These are phyloP conservation scores for Bryoglossum gracile DNA, from an alignment of 495 filamentous ascomycete genomes.

Conservation along the genomic window DNA sequence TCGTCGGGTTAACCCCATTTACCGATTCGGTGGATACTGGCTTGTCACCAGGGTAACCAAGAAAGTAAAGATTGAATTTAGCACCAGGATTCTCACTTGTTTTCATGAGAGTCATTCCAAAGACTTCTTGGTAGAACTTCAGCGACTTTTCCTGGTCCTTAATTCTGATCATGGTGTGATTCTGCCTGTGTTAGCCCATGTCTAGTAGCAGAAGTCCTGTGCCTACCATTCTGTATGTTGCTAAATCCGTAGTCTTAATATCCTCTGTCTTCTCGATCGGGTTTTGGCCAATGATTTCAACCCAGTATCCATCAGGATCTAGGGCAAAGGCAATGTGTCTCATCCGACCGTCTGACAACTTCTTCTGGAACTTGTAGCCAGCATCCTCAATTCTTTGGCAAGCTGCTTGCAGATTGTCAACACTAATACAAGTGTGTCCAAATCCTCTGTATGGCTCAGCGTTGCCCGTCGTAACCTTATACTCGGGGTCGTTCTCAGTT, in stretches of 20 bases:
- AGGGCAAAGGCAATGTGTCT: conserved; percentile 82
- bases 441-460: conserved; percentile 80
- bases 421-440: conserved; percentile 80
- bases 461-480: conserved; percentile 83
- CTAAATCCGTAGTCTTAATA: conserved; percentile 22
- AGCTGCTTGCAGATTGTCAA: conserved; percentile 85
- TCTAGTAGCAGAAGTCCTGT: conserved; percentile 21
- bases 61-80: conserved; percentile 86
- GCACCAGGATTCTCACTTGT: conserved; percentile 61
- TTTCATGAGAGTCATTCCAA: conserved; percentile 79
- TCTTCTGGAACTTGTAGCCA: conserved; percentile 92
- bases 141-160: conserved; percentile 80
- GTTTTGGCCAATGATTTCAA: conserved; percentile 27
- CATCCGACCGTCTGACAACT: conserved; percentile 81
- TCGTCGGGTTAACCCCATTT: conserved; percentile 52
- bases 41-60: conserved; percentile 62
- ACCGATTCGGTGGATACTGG: conserved; percentile 39
- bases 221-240: conserved; percentile 40
- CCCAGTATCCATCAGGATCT: conserved; percentile 91
- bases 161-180: conserved; percentile 92
- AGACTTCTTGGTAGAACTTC: conserved; percentile 81
- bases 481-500: conserved; percentile 78
- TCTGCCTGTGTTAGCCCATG: conserved; percentile 34
- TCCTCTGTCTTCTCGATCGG: conserved; percentile 25
- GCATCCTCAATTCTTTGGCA: conserved; percentile 84